Base-by-base conservation (phyloP, 2,329 filamentous ascomycete genomes). In the Fusarium secorum region DNA sequence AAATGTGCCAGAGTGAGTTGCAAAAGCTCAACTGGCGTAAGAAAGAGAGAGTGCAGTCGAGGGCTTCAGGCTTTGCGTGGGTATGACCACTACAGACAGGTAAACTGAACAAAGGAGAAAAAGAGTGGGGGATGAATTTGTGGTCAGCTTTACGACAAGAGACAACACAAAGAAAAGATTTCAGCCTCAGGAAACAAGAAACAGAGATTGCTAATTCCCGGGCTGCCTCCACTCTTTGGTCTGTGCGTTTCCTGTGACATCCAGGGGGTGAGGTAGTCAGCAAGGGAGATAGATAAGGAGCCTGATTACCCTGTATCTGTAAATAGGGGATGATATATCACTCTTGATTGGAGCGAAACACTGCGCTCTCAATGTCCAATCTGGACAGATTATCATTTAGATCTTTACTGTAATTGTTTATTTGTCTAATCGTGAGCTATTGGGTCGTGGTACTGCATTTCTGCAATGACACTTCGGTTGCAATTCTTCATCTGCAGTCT, bases 401-500 rank as follows among this genome's bases (percentile, higher is more conserved):
- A 41, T 22, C 14, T 10, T 17, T 22, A 11, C n/a, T 22, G 4
- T 17, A 15, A 9, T 17, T 22, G 14, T 10, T 41, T 11, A 15
- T 20, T 14, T 10, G 11, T 8, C 24, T 45, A 3, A 10, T 10
- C 0, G 4, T 45, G 18, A 20, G 18, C 17, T 14, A 10, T 20
- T 20, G 5, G 2, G 24, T 10, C 5, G 1, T 26, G 18, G 22
- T 24, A 18, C 4, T 14, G 11, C 5, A 10, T 6, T 20, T 10
- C 17, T 26, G 17, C 24, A 5, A 26, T 26, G 11, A 14, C 4
- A 45, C 17, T 20, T 45, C 3, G 17, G 1, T 3, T 4, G 5
- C 5, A 4, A 44, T 14, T 11, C 5, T 41, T 1, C 3, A 11
- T 3, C 5, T 2, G 17, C 11, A 10, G 17, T 9, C 9, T 14